Base-by-base conservation (phyloP, 1,284 basidiomycete species). In the Rhodotorula sp. region DNA sequence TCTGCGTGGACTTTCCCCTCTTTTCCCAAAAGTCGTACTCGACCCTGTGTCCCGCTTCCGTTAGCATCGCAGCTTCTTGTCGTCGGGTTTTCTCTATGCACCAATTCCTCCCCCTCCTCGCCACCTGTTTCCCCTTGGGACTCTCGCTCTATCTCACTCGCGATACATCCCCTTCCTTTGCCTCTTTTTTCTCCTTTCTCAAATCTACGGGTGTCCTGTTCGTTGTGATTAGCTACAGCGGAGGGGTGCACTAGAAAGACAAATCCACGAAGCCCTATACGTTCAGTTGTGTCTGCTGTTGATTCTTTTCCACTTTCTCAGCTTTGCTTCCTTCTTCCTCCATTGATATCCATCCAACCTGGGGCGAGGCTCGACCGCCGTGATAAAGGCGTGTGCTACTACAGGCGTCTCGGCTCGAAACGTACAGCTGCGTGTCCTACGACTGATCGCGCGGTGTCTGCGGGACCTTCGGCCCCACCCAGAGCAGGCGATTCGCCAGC, bases 41-140 rank as follows among this genome's bases (percentile, higher is more conserved):
- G 12, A 30, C 33, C 46, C n/a, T 60, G 44, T 60, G 17, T 20
- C 46, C 58, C 45, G 33, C 44, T 26, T 26, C 37, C 51, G 29
- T 29, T 49, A 33, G 42, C 61, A 48, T 55, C 61, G 46, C 61
- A n/a, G 18, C 51, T 18, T 44, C 17, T 26, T 44, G 18, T 44
- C 61, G 33, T 49, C 37, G 53, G 53, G 53, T 26, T 26, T 54
- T 54, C 29, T 54, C 53, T 54, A 29, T 54, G 17, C 46, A 58
- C 45, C 62, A 46, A n/a, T 51, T 49, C 7, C 29, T 7, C 6
- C 30, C n/a, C 37, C 56, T 14, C 22, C 29, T 26, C 45, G 18
- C 45, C 10, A 30, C 8, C 26, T 26, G 44, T 26, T 26, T 29
- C 44, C 37, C 44, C 18, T 22, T 46, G 14, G 15, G 17, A 33